Evolutionary conservation across 192 early-diverging fungal genomes (phyloP).

Genomic region (Helicostylum pulchrum): DNA sequence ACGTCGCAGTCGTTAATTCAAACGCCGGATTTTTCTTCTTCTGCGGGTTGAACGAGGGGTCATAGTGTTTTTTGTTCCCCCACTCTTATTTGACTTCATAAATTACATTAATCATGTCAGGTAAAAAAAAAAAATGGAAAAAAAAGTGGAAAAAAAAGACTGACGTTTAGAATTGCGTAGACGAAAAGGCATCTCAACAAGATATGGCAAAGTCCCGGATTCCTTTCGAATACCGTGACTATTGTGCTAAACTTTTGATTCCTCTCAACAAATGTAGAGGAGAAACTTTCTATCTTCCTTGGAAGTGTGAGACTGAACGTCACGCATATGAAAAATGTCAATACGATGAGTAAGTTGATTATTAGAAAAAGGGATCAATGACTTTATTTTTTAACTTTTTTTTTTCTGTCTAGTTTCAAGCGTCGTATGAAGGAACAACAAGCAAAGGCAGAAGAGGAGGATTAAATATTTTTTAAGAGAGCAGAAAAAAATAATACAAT

Average conservation of each 20-base stretch:
- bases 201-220: conserved; percentile 82
- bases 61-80: too few species aligned
- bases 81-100: too few species aligned
- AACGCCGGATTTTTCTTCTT: background rate
- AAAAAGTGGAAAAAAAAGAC: too few species aligned
- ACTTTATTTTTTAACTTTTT: background rate
- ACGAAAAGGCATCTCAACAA: conserved; percentile 72
- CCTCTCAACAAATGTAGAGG: conserved; percentile 89
- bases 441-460: conserved; percentile 30
- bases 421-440: conserved; percentile 36
- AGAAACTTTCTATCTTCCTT: conserved; percentile 83
- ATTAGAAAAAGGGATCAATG: background rate
- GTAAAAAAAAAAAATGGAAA: too few species aligned
- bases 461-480: conserved; percentile 15
- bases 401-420: conserved; percentile 28
- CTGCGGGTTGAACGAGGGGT: too few species aligned
- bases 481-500: conserved; percentile 1
- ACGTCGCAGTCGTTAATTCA: too few species aligned
- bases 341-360: conserved; percentile 80
- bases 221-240: conserved; percentile 88
- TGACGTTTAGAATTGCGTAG: too few species aligned
- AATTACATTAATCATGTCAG: too few species aligned
- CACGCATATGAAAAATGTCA: conserved; percentile 92
- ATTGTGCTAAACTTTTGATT: conserved; percentile 89
- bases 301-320: conserved; percentile 89